Conservation (phyloP, 805 yeast genomes). For the Cyberlindnera nakhonratchasimensis region DNA sequence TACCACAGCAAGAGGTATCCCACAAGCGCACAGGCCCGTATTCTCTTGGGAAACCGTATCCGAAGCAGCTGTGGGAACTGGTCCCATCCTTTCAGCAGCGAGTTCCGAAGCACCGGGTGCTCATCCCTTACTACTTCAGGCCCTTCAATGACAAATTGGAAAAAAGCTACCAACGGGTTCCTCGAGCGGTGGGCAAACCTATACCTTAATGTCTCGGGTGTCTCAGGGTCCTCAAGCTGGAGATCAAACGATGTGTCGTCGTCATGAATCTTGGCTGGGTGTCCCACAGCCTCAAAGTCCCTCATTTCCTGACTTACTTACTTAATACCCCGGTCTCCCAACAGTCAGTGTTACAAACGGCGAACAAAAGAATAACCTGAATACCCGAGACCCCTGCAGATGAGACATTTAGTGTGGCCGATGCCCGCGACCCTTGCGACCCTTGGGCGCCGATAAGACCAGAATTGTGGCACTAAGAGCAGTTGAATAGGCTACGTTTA, state of each 20-base stretch:
- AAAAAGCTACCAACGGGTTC: slow-evolving; percentile 19
- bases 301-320: neutral
- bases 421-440: too few species aligned
- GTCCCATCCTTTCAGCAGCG: slow-evolving; percentile 33
- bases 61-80: slow-evolving; percentile 39
- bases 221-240: slow-evolving; percentile 7
- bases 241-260: slow-evolving; percentile 12
- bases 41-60: slow-evolving; percentile 6
- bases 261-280: neutral
- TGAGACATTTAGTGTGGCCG: too few species aligned
- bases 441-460: too few species aligned
- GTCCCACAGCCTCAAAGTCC: neutral
- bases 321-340: too few species aligned
- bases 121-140: slow-evolving; percentile 47
- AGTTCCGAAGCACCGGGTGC: slow-evolving; percentile 39
- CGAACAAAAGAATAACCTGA: too few species aligned
- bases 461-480: too few species aligned
- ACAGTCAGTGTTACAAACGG: too few species aligned
- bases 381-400: too few species aligned
- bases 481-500: too few species aligned
- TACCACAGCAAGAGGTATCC: slow-evolving; percentile 17
- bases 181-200: slow-evolving; percentile 1
- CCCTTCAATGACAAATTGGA: slow-evolving; percentile 50
- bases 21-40: slow-evolving; percentile 1
- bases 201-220: slow-evolving; percentile 2